Base-by-base conservation (phyloP, 73 alveolate genomes). In the Paramecium pentaurelia region DNA sequence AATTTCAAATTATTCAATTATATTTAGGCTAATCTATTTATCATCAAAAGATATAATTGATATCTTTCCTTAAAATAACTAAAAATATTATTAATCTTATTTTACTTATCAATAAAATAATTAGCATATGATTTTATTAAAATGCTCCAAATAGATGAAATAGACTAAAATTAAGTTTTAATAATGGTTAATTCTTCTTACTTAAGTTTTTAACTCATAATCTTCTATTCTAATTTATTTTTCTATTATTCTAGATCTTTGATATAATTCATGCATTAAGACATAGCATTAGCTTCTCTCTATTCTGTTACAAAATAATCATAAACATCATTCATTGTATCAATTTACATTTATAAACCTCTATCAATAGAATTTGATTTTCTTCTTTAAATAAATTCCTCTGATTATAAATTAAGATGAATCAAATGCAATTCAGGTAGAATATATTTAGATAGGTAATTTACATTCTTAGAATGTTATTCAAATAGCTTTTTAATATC, bases 241-340 rank as follows among this genome's bases (percentile, higher is more conserved):
- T 49, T 80, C 45, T 80, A 80, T 47, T 44, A 80, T 80, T 80
- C 91, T 9, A 80, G 30, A 42, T 49, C 58, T 80, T 80, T 80
- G 7, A 80, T 80, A 20, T 80, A 80, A 80, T 45, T 45, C 44
- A 80, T 45, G 32, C 51, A 25, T 22, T 80, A 25, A 45, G 73
- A 45, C 71, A 80, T 42, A 10, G 58, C 91, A 38, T 4, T 18
- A 6, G 91, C 91, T 49, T 80, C 91, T 44, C 75, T 80, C 45
- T 80, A 25, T 80, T 80, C 91, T 5, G 71, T 44, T 20, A 49
- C 71, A 49, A 80, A 80, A 25, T 32, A 80, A 25, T 80, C 91
- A 16, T 44, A 80, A 8, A 80, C 91, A 80, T 80, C 91, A 80
- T 80, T 80, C 91, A 80, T 80, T 0, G 91, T 32, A 36, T 80